phyloP scores from a whole-genome alignment of 2,329 filamentous ascomycete species.

The Drechslera avenae region DNA sequence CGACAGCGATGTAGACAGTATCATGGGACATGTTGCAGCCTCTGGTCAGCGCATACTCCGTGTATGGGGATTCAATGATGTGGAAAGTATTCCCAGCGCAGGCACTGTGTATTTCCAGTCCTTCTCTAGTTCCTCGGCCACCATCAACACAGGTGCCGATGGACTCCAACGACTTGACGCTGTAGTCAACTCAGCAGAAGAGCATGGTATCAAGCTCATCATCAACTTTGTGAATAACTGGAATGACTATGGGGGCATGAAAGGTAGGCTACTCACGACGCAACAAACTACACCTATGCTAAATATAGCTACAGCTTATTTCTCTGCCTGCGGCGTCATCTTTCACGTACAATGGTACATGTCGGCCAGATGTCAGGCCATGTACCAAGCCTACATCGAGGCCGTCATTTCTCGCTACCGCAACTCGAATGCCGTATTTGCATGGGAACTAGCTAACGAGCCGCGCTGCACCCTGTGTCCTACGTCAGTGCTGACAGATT shows the following conservation, averaged over 20 bases:
- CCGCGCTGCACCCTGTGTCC: constrained; percentile 66
- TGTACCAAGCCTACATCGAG: constrained; percentile 67
- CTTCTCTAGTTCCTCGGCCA: constrained; percentile 55
- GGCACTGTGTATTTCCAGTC: constrained; percentile 62
- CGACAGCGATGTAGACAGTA: constrained; percentile 61
- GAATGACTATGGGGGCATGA: constrained; percentile 70
- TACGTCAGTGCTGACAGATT: constrained; percentile 62
- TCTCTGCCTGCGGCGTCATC: constrained; percentile 59
- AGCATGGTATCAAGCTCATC: constrained; percentile 66
- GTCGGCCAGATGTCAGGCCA: constrained; percentile 51
- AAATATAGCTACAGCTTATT: constrained; percentile 52
- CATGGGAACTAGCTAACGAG: constrained; percentile 73
- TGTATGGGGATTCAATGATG: constrained; percentile 68
- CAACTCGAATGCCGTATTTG: constrained; percentile 64
- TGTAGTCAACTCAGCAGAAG: constrained; percentile 65
- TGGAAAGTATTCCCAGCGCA: constrained; percentile 50
- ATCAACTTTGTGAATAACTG: constrained; percentile 73
- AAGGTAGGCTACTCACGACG: constrained; percentile 11
- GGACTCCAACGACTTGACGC: constrained; percentile 69
- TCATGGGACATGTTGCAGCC: constrained; percentile 52
- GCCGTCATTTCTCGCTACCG: constrained; percentile 65
- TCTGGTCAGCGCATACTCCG: constrained; percentile 64
- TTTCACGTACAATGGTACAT: constrained; percentile 63
- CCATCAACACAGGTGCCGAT: constrained; percentile 67
- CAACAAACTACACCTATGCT: too few species aligned